These are phyloP conservation scores for Ophiostoma australiae DNA, from an alignment of 2,329 filamentous ascomycete species.

Conservation along the genomic window DNA sequence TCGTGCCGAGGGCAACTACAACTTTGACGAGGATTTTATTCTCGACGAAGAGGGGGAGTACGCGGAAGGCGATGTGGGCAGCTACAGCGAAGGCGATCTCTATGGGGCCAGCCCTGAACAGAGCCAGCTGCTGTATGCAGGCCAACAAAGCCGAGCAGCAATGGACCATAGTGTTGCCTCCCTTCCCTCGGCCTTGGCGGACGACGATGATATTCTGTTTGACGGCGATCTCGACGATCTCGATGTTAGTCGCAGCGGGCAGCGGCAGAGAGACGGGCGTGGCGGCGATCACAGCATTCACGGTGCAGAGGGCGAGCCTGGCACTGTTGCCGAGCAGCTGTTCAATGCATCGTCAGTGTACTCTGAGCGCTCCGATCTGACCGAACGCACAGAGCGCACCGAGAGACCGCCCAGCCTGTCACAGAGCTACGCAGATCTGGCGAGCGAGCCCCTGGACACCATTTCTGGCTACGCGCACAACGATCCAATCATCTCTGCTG, in stretches of 20 bases:
- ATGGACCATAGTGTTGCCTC: slow-evolving; percentile 26
- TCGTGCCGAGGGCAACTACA: slow-evolving; percentile 55
- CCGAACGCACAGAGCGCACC: slow-evolving; percentile 37
- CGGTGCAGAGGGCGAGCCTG: slow-evolving; percentile 29
- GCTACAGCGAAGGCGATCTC: slow-evolving; percentile 32
- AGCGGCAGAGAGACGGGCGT: background rate
- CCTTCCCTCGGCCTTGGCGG: slow-evolving; percentile 21
- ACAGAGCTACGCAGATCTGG: background rate
- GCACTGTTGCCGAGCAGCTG: slow-evolving; percentile 41
- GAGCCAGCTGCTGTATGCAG: slow-evolving; percentile 18
- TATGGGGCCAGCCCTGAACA: slow-evolving; percentile 25
- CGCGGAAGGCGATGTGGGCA: slow-evolving; percentile 33
- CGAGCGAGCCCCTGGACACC: background rate
- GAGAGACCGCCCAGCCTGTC: slow-evolving; percentile 24
- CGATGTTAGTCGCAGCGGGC: background rate
- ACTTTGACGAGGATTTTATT: slow-evolving; percentile 60
- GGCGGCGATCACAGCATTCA: background rate
- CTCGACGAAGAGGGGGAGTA: slow-evolving; percentile 47
- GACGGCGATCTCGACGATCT: slow-evolving; percentile 22
- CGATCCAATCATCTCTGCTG: background rate
- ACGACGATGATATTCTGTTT: slow-evolving; percentile 23
- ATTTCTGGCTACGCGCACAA: background rate
- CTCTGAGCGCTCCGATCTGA: slow-evolving; percentile 37
- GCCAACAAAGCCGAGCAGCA: slow-evolving; percentile 14
- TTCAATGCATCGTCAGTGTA: slow-evolving; percentile 44